Evolutionary conservation across 164 flowering plant species (phyloP).

Genomic region (Stephania japonica): DNA sequence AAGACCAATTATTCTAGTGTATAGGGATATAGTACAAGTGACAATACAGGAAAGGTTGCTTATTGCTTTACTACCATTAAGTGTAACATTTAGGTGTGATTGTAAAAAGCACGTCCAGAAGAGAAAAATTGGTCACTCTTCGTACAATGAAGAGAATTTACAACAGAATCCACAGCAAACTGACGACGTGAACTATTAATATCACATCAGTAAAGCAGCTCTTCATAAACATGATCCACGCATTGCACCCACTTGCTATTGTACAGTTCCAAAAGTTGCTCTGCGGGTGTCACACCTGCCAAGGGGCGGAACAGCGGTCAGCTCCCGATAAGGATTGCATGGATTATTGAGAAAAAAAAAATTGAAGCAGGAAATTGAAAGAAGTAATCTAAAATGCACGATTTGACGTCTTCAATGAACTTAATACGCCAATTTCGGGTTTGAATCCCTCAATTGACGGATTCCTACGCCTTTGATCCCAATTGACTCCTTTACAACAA

Average conservation of each 20-base stretch:
- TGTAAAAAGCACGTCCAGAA: not conserved
- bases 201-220: slow-evolving; percentile 63
- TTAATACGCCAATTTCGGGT: no score
- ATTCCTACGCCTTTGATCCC: no score
- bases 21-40: no score
- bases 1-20: not conserved
- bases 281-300: slow-evolving; percentile 94
- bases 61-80: not conserved
- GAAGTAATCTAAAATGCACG: no score
- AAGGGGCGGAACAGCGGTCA: not conserved
- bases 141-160: not conserved
- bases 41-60: not conserved
- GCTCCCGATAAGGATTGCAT: not conserved
- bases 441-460: no score
- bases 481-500: no score
- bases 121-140: not conserved
- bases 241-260: slow-evolving; percentile 74
- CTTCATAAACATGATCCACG: slow-evolving; percentile 86
- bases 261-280: slow-evolving; percentile 77
- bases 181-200: not conserved
- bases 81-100: not conserved
- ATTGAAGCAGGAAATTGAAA: no score
- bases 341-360: no score
- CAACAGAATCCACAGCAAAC: not conserved
- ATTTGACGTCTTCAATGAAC: no score